Conservation (phyloP, 768 basidiomycete species). For the Rossbeevera mucosa region DNA sequence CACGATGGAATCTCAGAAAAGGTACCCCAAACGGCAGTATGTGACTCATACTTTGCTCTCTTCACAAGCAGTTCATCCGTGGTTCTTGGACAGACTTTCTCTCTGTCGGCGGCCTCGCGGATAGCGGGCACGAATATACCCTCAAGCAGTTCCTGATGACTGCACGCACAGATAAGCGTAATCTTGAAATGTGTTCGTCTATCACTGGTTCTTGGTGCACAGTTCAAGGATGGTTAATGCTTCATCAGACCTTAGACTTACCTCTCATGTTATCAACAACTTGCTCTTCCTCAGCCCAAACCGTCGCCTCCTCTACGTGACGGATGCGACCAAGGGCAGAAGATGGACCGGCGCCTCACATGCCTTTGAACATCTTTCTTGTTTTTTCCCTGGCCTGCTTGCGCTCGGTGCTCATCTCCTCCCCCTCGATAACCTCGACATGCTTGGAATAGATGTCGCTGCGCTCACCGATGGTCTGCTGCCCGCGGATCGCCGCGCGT, state of each 20-base stretch:
- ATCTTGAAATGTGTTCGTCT: conserved; percentile 62
- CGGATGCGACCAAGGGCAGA: conserved; percentile 38
- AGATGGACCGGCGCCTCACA: conserved; percentile 36
- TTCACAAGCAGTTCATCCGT: neutral
- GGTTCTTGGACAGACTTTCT: conserved; percentile 30
- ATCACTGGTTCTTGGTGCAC: neutral
- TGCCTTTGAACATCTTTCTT: conserved; percentile 65
- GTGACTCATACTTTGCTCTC: conserved; percentile 14
- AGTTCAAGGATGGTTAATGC: neutral
- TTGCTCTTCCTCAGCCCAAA: conserved; percentile 30
- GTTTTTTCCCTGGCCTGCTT: conserved; percentile 73
- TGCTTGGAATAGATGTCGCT: conserved; percentile 42
- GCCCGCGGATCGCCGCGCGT: conserved; percentile 25
- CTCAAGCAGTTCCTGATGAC: conserved; percentile 70
- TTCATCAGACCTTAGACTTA: conserved; percentile 53
- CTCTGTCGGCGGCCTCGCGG: conserved; percentile 60
- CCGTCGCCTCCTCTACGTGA: conserved; percentile 48
- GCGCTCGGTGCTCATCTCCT: conserved; percentile 66
- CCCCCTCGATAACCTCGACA: conserved; percentile 47
- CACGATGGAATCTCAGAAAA: conserved; percentile 47
- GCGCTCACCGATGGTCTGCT: conserved; percentile 29
- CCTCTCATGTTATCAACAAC: conserved; percentile 56
- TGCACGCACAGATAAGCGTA: conserved; percentile 53
- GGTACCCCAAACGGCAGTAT: conserved; percentile 46
- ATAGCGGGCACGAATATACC: conserved; percentile 75